These are phyloP conservation scores for Hypoxylon intermedium DNA, from an alignment of 495 filamentous ascomycete genomes.

Conservation along the genomic window DNA sequence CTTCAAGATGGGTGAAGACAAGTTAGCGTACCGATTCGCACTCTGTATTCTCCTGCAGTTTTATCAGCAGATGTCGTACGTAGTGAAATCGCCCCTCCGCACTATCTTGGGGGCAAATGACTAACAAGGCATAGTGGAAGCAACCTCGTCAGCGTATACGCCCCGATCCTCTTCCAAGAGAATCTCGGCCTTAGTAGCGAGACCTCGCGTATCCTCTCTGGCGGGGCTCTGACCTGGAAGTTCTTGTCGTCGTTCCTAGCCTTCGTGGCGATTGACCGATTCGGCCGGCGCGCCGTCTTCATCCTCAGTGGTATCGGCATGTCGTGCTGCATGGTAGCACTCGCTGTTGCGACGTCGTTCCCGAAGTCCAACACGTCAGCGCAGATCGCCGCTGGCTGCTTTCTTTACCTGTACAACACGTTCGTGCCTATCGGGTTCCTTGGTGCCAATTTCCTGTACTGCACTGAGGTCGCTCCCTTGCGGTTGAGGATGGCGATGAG, in stretches of 20 bases:
- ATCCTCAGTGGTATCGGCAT: conserved; percentile 61
- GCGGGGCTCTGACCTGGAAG: conserved; percentile 58
- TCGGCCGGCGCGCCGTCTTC: conserved; percentile 62
- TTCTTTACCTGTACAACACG: conserved; percentile 66
- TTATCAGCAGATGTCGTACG: conserved; percentile 56
- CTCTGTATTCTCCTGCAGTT: conserved; percentile 52
- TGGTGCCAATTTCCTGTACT: conserved; percentile 65
- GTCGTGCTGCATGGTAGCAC: conserved; percentile 46
- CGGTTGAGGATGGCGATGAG: conserved; percentile 61
- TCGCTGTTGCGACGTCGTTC: conserved; percentile 54
- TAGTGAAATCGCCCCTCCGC: no score
- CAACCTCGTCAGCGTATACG: conserved; percentile 68
- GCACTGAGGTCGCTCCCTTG: conserved; percentile 62
- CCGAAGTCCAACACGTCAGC: conserved; percentile 40
- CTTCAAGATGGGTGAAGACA: conserved; percentile 37
- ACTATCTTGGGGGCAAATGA: no score
- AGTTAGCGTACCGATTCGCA: conserved; percentile 39
- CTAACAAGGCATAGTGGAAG: conserved; percentile 51
- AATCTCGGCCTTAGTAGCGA: conserved; percentile 57
- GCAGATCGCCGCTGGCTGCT: conserved; percentile 55
- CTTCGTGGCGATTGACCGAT: conserved; percentile 60
- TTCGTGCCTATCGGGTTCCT: conserved; percentile 68
- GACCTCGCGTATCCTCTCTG: conserved; percentile 49
- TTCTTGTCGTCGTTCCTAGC: conserved; percentile 57
- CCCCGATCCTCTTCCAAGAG: conserved; percentile 65